These are phyloP conservation scores for Colletotrichum ledebouriae DNA, from an alignment of 2,329 filamentous ascomycete genomes.

Conservation along the genomic window DNA sequence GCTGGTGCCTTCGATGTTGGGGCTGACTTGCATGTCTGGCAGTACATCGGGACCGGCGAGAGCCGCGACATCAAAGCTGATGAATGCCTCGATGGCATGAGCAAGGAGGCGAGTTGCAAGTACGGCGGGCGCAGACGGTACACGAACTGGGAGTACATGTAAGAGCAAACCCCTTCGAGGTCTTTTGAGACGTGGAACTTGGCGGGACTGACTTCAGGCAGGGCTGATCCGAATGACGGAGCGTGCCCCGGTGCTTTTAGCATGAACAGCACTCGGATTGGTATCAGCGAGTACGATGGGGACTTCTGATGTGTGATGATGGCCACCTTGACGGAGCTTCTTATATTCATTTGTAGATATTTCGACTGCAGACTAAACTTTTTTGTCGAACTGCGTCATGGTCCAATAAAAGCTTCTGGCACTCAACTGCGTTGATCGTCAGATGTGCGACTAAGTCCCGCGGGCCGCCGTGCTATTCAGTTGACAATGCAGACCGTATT, in stretches of 20 bases:
- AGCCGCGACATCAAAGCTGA: not conserved
- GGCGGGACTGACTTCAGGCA: not conserved
- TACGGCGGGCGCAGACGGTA: not conserved
- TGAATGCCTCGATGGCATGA: not conserved
- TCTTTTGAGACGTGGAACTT: not conserved
- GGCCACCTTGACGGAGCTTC: too few relatives aligned
- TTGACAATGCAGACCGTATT: too few relatives aligned
- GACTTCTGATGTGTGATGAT: too few relatives aligned
- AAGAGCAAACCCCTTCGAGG: not conserved
- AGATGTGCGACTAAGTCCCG: too few relatives aligned
- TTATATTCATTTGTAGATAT: too few relatives aligned
- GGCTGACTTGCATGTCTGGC: not conserved
- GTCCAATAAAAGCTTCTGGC: too few relatives aligned
- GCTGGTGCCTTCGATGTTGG: not conserved
- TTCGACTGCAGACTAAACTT: too few relatives aligned
- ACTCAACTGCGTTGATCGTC: too few relatives aligned
- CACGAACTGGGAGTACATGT: constrained; percentile 7
- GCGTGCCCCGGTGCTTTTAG: not conserved
- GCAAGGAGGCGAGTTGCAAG: not conserved
- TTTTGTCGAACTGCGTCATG: too few relatives aligned
- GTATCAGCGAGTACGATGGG: not conserved
- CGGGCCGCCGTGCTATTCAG: too few relatives aligned
- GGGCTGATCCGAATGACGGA: constrained; percentile 1
- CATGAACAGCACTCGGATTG: not conserved
- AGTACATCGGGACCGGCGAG: not conserved